A percentile compares a stretch with the other conserved stretches of the same genome.
Evolutionary conservation across 78 protist genomes (phyloP).

Genomic region (Mastigamoeba balamuthi): DNA sequence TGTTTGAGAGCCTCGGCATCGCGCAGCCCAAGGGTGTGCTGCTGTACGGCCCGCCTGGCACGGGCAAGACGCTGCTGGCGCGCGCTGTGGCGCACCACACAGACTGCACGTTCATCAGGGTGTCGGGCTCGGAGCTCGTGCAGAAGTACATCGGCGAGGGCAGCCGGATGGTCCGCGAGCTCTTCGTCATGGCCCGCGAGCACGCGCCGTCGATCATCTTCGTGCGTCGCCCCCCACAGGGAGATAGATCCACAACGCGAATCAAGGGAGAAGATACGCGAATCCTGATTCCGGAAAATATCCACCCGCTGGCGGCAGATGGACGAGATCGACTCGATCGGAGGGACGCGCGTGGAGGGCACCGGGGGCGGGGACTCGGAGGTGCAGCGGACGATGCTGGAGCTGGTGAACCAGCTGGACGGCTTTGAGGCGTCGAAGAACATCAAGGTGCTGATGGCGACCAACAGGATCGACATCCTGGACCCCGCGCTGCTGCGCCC

Average conservation of each 20-base stretch:
- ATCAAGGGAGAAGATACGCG: too few relatives aligned
- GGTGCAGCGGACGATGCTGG: constrained; percentile 97
- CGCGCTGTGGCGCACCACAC: constrained; percentile 99
- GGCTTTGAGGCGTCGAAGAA: constrained; percentile 97
- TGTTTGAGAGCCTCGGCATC: constrained; percentile 97
- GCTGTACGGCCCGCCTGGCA: constrained; percentile 60
- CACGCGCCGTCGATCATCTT: constrained; percentile 99
- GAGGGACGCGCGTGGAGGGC: constrained; percentile 58
- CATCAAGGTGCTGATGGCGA: constrained; percentile 99
- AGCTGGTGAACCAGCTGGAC: constrained; percentile 98
- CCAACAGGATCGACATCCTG: constrained; percentile 99
- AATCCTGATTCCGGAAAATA: too few relatives aligned
- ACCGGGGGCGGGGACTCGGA: constrained; percentile 82
- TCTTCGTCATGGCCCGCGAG: constrained; percentile 98
- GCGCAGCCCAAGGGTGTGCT: constrained; percentile 94
- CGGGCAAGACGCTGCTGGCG: constrained; percentile 89
- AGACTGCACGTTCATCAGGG: constrained; percentile 97
- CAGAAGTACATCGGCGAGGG: constrained; percentile 99
- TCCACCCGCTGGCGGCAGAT: too few relatives aligned
- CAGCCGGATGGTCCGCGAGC: constrained; percentile 98
- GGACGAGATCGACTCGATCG: constrained; percentile 99
- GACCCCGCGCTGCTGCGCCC: constrained; percentile 99
- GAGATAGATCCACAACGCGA: too few relatives aligned
- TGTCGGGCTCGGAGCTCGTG: constrained; percentile 97
- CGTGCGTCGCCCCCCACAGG: too few relatives aligned